A percentile compares a stretch with the other conserved stretches of the same genome.
These are phyloP conservation scores for Radiomyces spectabilis DNA, from an alignment of 192 early-diverging fungal genomes.

Conservation along the genomic window DNA sequence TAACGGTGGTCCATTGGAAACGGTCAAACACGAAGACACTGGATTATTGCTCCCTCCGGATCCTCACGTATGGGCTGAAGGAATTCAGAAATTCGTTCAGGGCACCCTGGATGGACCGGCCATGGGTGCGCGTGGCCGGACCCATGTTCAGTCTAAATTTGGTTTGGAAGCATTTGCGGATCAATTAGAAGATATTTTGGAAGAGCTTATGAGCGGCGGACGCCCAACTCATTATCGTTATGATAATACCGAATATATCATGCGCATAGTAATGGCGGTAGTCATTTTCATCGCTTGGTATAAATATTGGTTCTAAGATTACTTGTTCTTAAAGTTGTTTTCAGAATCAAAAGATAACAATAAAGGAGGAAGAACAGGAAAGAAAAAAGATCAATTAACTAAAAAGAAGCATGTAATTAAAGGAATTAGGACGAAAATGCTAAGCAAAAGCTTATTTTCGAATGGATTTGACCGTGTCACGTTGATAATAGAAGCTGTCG, in stretches of 20 bases:
- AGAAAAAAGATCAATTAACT: background rate
- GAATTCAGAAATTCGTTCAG: constrained; percentile 44
- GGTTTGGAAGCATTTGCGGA: constrained; percentile 57
- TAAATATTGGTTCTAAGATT: background rate
- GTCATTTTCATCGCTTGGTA: constrained; percentile 1
- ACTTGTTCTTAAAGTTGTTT: background rate
- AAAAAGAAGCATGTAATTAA: background rate
- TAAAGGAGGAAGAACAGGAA: background rate
- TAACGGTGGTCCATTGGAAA: constrained; percentile 83
- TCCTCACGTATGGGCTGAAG: constrained; percentile 55
- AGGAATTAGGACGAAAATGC: background rate
- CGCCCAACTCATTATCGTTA: background rate
- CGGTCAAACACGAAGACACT: constrained; percentile 61
- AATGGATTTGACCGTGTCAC: constrained; percentile 26
- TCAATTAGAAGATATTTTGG: constrained; percentile 60
- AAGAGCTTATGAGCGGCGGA: constrained; percentile 22
- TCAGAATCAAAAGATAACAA: background rate
- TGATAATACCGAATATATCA: constrained; percentile 8
- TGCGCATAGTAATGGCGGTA: constrained; percentile 2
- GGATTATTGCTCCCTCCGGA: constrained; percentile 67
- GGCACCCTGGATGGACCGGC: constrained; percentile 23
- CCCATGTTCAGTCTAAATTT: constrained; percentile 54
- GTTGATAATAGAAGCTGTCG: constrained; percentile 27
- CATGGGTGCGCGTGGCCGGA: constrained; percentile 66
- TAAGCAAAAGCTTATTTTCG: constrained; percentile 1